Conservation (phyloP, 2,329 filamentous ascomycete genomes). For the Cordyceps militaris region DNA sequence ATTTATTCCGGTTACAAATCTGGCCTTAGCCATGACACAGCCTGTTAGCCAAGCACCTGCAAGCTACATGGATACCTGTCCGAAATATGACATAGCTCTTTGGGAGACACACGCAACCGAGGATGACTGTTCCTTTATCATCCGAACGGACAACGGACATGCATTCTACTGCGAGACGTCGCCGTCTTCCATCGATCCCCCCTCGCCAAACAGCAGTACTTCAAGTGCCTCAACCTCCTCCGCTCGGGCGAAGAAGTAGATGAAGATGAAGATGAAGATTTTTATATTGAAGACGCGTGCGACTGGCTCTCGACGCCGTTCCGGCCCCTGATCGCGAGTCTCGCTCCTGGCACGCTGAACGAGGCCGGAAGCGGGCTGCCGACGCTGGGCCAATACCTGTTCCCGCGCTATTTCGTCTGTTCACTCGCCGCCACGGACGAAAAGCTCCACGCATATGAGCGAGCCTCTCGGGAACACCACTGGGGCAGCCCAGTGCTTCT, state of each 20-base stretch:
- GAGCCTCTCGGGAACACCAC: neutral
- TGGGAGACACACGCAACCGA: constrained; percentile 17
- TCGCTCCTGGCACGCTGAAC: neutral
- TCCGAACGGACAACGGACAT: constrained; percentile 15
- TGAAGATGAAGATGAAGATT: neutral
- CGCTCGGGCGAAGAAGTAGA: neutral
- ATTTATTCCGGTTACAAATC: too few relatives aligned
- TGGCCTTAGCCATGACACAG: too few relatives aligned
- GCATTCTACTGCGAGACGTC: neutral
- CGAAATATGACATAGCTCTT: constrained; percentile 10
- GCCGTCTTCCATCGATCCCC: constrained; percentile 6
- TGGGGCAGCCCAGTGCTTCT: neutral
- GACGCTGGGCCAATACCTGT: neutral
- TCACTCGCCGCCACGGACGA: neutral
- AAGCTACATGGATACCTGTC: constrained; percentile 4
- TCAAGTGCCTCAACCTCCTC: neutral
- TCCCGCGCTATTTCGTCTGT: too few relatives aligned
- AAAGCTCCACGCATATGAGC: neutral
- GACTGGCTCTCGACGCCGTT: neutral
- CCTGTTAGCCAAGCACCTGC: too few relatives aligned
- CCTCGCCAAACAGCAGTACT: neutral
- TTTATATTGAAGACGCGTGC: neutral
- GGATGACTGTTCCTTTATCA: constrained; percentile 16
- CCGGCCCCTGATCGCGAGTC: constrained; percentile 2
- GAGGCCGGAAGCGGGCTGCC: neutral